Evolutionary conservation across 768 basidiomycete genomes (phyloP), one percentile per base, ranked within the genome.

Genomic region (Trametes villosa): DNA sequence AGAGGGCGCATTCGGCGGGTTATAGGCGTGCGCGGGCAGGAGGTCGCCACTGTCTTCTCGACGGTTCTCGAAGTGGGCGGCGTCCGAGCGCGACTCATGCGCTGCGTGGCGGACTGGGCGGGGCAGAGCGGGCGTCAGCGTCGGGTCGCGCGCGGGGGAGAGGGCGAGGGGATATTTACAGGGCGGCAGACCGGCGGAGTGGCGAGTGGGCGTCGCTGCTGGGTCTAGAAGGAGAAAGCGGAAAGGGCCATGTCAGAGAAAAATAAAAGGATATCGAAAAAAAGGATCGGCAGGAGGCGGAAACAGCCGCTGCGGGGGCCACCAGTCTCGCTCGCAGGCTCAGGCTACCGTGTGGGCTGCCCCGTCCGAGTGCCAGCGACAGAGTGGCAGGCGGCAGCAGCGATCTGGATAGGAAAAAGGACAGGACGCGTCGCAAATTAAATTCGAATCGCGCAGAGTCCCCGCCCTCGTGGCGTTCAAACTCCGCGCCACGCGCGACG

Each of bases 1-100:
- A 12, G 34, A 51, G 59, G 53, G 41, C 27, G 66, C 67, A 67
- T 68, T 26, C 41, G 65, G 50, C 62, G 69, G 40, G 49, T 49
- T 66, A 58, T 64, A 61, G 54, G 46, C 50, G 42, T 50, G 54
- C 38, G 45, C 26, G 41, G 48, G 52, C 38, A 46, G 42, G 48
- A 52, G 59, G 59, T 67, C 63, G 64, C 65, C 46, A 27, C 63
- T 58, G 56, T 53, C 58, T 64, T 70, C 65, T 65, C 62, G 65
- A 59, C 38, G 44, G 51, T 66, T 67, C 68, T 68, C 63, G 66
- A 66, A 67, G 45, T 57, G 53, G n/a, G 50, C 33, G 55, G 58
- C n/a, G 45, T 57, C 53, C 51, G 58, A 50, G 42, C 50, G 53
- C 20, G 57, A 46, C 36, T 67, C 66, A 68, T 67, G 51, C 66